A percentile compares a stretch with the other conserved stretches of the same genome.
These are phyloP conservation scores for Austroboletus novae-zelandiae DNA, from an alignment of 1,284 basidiomycete species.

Conservation along the genomic window DNA sequence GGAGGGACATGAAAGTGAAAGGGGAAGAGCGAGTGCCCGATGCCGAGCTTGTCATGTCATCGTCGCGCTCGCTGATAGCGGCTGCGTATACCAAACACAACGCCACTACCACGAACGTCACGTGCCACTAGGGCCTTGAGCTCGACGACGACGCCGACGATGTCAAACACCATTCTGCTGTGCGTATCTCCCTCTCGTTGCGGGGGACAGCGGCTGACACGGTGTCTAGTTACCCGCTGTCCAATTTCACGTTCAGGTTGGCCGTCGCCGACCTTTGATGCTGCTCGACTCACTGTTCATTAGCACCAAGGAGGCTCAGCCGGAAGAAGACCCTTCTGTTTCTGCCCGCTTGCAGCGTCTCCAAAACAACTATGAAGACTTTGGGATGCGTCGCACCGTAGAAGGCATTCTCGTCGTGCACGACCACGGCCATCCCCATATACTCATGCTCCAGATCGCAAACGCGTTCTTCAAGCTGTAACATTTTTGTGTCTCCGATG, in stretches of 20 bases:
- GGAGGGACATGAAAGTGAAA: slow-evolving; percentile 13
- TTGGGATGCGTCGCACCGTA: slow-evolving; percentile 90
- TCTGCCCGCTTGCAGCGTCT: slow-evolving; percentile 84
- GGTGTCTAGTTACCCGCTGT: slow-evolving; percentile 67
- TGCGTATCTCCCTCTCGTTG: slow-evolving; percentile 36
- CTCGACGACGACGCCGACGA: slow-evolving; percentile 32
- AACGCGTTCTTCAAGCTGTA: slow-evolving; percentile 99
- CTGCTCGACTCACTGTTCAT: slow-evolving; percentile 1
- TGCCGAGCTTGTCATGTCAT: slow-evolving; percentile 5
- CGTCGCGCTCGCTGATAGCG: too few species aligned
- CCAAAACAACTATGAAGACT: slow-evolving; percentile 96
- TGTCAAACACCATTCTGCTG: slow-evolving; percentile 79
- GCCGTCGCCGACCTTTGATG: slow-evolving; percentile 2
- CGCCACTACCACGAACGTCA: slow-evolving; percentile 8
- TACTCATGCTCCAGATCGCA: slow-evolving; percentile 97
- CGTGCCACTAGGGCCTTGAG: slow-evolving; percentile 9
- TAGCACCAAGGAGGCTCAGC: slow-evolving; percentile 91
- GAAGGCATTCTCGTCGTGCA: slow-evolving; percentile 97
- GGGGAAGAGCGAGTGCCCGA: not conserved
- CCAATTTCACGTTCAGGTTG: slow-evolving; percentile 84
- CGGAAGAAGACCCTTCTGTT: slow-evolving; percentile 95
- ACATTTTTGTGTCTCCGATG: slow-evolving; percentile 25
- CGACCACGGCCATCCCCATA: slow-evolving; percentile 91
- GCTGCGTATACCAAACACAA: slow-evolving; percentile 4
- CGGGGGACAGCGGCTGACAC: slow-evolving; percentile 1